These are phyloP conservation scores for Ogataea trehaloabstinens DNA, from an alignment of 805 yeast species.

Conservation along the genomic window DNA sequence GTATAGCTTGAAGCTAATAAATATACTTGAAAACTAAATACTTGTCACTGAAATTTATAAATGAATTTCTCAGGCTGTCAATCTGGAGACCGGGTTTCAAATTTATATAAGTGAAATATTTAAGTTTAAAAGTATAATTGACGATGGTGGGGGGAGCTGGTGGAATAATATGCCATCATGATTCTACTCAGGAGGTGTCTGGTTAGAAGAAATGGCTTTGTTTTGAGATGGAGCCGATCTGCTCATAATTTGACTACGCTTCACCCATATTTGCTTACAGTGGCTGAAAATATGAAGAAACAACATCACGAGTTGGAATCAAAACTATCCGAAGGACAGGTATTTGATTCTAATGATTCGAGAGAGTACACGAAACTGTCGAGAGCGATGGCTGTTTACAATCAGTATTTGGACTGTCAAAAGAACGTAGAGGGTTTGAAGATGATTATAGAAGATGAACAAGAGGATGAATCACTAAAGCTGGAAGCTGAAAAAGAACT, in stretches of 20 bases:
- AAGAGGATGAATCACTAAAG: slow-evolving; percentile 43
- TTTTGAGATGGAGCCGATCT: background rate
- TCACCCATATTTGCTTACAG: slow-evolving; percentile 51
- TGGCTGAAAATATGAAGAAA: slow-evolving; percentile 41
- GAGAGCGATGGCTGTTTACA: slow-evolving; percentile 40
- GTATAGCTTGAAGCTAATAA: too few species aligned
- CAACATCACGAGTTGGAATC: slow-evolving; percentile 44
- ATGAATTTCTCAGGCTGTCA: too few species aligned
- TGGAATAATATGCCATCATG: too few species aligned
- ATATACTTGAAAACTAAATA: too few species aligned
- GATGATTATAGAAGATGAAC: slow-evolving; percentile 33
- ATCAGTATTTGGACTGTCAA: slow-evolving; percentile 35
- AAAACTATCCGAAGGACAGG: slow-evolving; percentile 39
- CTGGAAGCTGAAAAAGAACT: slow-evolving; percentile 67
- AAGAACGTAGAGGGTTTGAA: slow-evolving; percentile 34
- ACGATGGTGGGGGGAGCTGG: too few species aligned
- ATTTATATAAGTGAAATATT: too few species aligned
- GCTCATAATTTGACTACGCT: background rate
- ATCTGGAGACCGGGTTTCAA: too few species aligned
- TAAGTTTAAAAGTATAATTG: too few species aligned
- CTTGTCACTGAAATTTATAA: too few species aligned
- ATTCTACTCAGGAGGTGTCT: too few species aligned
- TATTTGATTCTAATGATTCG: slow-evolving; percentile 47
- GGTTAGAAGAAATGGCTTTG: background rate
- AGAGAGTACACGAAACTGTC: slow-evolving; percentile 47